Base-by-base conservation (phyloP, 2,329 filamentous ascomycete species). In the Claviceps pusilla region DNA sequence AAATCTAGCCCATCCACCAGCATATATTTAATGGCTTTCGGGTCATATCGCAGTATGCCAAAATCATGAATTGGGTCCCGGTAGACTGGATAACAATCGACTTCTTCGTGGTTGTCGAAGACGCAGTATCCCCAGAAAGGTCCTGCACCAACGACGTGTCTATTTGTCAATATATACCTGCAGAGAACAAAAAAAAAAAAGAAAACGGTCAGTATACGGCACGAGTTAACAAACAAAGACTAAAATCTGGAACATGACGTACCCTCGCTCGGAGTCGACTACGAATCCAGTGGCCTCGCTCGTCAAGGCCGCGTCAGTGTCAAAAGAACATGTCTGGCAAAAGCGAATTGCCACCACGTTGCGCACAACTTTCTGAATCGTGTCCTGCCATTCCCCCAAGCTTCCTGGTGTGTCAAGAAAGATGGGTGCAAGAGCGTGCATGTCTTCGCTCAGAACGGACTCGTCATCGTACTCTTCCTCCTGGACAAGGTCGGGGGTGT, bases 321-420 rank as follows among this genome's bases (percentile, higher is more conserved):
- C 93, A 68, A 98, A 98, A 29, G 91, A 90, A 68, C 88, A 95
- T 0, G 93, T 96, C 76, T 96, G 89, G 68, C 91, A 97, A 73
- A 98, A 98, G 61, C 95, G 87, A 64, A 98, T 97, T n/a, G 91
- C 95, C 51, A 98, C 93, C 19, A 97, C 93, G 62, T 90, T 95
- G 66, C 86, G 84, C 53, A 98, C 90, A 3, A 98, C 93, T 57
- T 83, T 85, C 69, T 96, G 90, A 57, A 97, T 95, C 0, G 90
- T 96, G 51, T 84, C 86, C 70, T 97, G 91, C 93, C 93, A 98
- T 72, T 95, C 90, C 42, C 69, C 68, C 50, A 69, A 58, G 61
- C 67, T 71, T 33, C 59, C 64, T n/a, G 69, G 69, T 4, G 68
- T 70, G 56, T 64, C 69, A 50, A 69, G 62, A 54, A 66, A 69